These are phyloP conservation scores for Thalassiosira exigua DNA, from an alignment of 352 stramenopile species.

Conservation along the genomic window DNA sequence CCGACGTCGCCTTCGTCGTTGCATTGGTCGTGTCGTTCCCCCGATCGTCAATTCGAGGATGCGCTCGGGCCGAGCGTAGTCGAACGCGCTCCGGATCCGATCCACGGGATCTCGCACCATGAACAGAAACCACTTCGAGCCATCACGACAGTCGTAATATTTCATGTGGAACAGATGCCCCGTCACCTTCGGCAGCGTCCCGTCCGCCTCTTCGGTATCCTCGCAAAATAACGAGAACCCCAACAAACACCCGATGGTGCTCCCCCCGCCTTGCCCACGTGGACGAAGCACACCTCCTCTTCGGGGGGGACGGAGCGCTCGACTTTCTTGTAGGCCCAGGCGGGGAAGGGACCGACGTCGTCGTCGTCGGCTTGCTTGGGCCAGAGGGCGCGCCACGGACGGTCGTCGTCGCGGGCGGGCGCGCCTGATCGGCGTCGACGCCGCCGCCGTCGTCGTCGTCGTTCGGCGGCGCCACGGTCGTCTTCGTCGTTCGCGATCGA, in stretches of 20 bases:
- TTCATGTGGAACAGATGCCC: conserved; percentile 54
- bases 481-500: too few relatives aligned
- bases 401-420: too few relatives aligned
- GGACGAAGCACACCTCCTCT: conserved; percentile 54
- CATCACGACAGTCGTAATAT: conserved; percentile 54
- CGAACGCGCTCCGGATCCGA: conserved; percentile 42
- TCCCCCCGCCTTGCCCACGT: conserved; percentile 60
- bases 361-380: too few relatives aligned
- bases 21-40: neutral
- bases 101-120: conserved; percentile 59
- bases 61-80: conserved; percentile 46
- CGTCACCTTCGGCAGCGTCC: conserved; percentile 29
- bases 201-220: conserved; percentile 15
- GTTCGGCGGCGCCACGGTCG: too few relatives aligned
- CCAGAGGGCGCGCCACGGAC: too few relatives aligned
- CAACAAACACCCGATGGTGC: conserved; percentile 40
- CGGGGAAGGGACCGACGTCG: too few relatives aligned
- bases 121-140: conserved; percentile 53
- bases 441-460: too few relatives aligned
- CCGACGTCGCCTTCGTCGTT: conserved; percentile 11
- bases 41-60: too few relatives aligned
- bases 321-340: conserved; percentile 49
- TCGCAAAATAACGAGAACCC: conserved; percentile 50
- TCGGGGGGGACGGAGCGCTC: conserved; percentile 32
- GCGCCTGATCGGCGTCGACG: too few relatives aligned